Evolutionary conservation across 345 rosid species (phyloP).

Genomic region (Salix arbutifolia): DNA sequence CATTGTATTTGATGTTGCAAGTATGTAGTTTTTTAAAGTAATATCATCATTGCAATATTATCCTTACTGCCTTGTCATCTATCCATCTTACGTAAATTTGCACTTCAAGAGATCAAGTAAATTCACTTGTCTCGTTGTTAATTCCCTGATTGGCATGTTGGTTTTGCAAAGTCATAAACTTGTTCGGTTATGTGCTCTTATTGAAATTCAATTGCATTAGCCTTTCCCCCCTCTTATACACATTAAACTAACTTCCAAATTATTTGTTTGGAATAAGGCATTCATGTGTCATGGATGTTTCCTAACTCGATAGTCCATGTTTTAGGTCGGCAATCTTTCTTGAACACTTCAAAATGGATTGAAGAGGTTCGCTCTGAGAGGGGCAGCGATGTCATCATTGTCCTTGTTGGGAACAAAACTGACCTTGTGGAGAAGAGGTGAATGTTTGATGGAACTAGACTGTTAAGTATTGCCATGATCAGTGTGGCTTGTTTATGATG

Average conservation of each 20-base stretch:
- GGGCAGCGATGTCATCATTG: slow-evolving; percentile 21
- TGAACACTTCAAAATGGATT: slow-evolving; percentile 23
- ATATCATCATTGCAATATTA: background rate
- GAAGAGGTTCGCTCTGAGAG: slow-evolving; percentile 24
- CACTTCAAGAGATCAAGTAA: background rate
- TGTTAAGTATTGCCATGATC: background rate
- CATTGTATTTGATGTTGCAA: slow-evolving; percentile 25
- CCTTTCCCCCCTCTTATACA: background rate
- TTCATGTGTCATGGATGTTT: background rate
- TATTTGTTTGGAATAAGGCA: background rate
- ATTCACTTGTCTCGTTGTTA: background rate
- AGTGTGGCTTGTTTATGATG: background rate
- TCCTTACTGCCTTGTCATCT: background rate
- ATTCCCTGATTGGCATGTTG: background rate
- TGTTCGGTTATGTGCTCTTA: background rate
- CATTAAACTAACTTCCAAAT: background rate
- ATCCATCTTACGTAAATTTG: background rate
- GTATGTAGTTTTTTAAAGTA: background rate
- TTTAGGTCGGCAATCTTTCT: slow-evolving; percentile 20
- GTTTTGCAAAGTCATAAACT: background rate
- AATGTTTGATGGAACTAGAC: background rate
- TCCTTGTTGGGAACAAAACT: slow-evolving; percentile 24
- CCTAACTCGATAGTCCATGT: background rate
- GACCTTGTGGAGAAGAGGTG: slow-evolving; percentile 23
- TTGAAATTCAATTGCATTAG: background rate